Base-by-base conservation (phyloP, 768 basidiomycete species). In the Boletus barrowsii region DNA sequence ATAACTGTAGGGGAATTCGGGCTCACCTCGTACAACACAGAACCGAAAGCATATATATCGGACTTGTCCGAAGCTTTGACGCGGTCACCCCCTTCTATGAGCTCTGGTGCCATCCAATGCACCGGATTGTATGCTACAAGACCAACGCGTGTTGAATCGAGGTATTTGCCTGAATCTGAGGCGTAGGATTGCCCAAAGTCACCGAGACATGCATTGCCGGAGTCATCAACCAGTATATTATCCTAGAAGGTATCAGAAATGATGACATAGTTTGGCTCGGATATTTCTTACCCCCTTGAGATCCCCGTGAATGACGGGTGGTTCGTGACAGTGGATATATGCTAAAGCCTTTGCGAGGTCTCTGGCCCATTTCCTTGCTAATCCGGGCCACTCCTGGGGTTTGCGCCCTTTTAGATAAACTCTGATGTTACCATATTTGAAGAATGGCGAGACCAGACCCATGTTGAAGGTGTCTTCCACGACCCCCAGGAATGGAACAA, bases 251-350 rank as follows among this genome's bases (percentile, higher is more conserved):
- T 20, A 5, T 63, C 46, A 53, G 50, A 44, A 22, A 42, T 14
- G 30, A 41, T 17, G 15, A 46, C 26, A 13, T 42, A n/a, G 35
- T 48, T 42, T 9, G 4, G 17, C n/a, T 57, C 4, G 17, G 17
- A 45, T 18, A 20, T 49, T 20, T 37, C 68, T 61, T 46, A 56
- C 76, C 30, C 68, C 70, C 56, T 77, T 78, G 26, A 78, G 30
- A 58, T 78, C 76, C 8, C 76, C 73, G 24, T 78, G 76, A 14
- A 75, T 56, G 26, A 78, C 62, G 30, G 68, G 62, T 0, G 68
- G 68, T 4, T 65, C 50, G 15, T 59, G 57, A 8, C 7, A 17
- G 22, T 71, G 68, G 20, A 71, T 55, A 37, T 65, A 71, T 13
- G 41, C 15, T 13, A 69, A 56, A 24, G 33, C 70, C 37, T 56